A percentile compares a stretch with the other conserved stretches of the same genome.
These are phyloP conservation scores for Metschnikowia anglica DNA, from an alignment of 805 yeast species.

Conservation along the genomic window DNA sequence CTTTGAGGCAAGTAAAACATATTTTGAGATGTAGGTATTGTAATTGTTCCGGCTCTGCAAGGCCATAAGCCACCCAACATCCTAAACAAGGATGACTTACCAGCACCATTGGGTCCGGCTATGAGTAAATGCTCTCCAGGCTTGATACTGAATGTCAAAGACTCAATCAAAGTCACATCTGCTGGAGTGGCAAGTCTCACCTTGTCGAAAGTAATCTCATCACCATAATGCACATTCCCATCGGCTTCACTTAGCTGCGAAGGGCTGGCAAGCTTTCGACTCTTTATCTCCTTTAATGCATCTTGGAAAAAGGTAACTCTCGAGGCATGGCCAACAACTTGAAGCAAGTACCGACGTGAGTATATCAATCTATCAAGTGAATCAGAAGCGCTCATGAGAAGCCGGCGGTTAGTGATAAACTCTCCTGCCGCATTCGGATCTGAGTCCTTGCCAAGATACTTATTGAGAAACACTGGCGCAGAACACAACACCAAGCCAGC, in stretches of 20 bases:
- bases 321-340: conserved; percentile 76
- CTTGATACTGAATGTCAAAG: conserved; percentile 67
- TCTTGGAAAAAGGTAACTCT: conserved; percentile 71
- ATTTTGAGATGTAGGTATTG: conserved; percentile 62
- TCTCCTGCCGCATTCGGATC: conserved; percentile 63
- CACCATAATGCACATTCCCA: conserved; percentile 35
- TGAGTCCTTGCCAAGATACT: conserved; percentile 47
- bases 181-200: conserved; percentile 87
- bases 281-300: conserved; percentile 51
- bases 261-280: conserved; percentile 20
- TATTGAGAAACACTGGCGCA: conserved; percentile 75
- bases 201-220: conserved; percentile 66
- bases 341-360: conserved; percentile 80
- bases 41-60: conserved; percentile 55
- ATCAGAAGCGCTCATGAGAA: conserved; percentile 79
- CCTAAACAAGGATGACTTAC: conserved; percentile 89
- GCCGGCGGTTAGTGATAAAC: conserved; percentile 83
- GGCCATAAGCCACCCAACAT: conserved; percentile 95
- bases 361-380: conserved; percentile 85
- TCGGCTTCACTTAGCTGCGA: conserved; percentile 18
- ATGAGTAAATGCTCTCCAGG: conserved; percentile 84
- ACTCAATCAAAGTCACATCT: conserved; percentile 66
- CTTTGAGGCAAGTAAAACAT: conserved; percentile 91
- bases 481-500: conserved; percentile 87
- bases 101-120: conserved; percentile 96